Conservation (phyloP, 306 rosid genomes). For the Glycine tomentella region DNA sequence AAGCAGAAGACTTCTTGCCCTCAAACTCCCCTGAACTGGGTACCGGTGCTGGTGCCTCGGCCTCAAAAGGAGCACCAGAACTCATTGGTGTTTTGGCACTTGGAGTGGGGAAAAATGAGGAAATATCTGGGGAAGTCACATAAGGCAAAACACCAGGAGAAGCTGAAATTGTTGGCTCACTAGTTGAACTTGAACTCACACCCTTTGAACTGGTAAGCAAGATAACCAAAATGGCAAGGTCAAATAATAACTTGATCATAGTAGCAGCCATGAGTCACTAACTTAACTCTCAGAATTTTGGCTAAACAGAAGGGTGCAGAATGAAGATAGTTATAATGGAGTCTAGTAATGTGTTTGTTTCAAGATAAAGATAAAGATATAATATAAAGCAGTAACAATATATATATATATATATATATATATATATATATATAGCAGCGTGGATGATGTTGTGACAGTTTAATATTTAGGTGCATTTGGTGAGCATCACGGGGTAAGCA, state of each 20-base stretch:
- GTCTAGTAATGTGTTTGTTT: conserved; percentile 1
- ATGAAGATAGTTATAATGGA: neutral
- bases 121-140: conserved; percentile 61
- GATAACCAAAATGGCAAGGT: conserved; percentile 34
- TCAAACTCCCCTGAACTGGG: conserved; percentile 68
- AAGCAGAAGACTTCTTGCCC: conserved; percentile 59
- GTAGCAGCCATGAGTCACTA: conserved; percentile 52
- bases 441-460: neutral
- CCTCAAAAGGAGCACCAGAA: conserved; percentile 25
- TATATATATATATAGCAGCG: too few relatives aligned
- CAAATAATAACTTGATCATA: conserved; percentile 33
- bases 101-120: conserved; percentile 73
- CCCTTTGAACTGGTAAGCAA: conserved; percentile 46
- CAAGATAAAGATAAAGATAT: neutral
- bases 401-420: too few relatives aligned
- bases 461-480: conserved; percentile 40
- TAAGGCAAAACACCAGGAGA: conserved; percentile 66
- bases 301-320: conserved; percentile 35
- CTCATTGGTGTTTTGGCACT: conserved; percentile 43
- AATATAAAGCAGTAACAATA: too few relatives aligned
- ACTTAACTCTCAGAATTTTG: neutral
- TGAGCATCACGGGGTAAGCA: conserved; percentile 62
- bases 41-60: conserved; percentile 49
- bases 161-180: conserved; percentile 62
- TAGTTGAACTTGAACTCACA: conserved; percentile 50